Evolutionary conservation across 140 eudicot genomes (phyloP).

Genomic region (Erigeron philadelphicus): DNA sequence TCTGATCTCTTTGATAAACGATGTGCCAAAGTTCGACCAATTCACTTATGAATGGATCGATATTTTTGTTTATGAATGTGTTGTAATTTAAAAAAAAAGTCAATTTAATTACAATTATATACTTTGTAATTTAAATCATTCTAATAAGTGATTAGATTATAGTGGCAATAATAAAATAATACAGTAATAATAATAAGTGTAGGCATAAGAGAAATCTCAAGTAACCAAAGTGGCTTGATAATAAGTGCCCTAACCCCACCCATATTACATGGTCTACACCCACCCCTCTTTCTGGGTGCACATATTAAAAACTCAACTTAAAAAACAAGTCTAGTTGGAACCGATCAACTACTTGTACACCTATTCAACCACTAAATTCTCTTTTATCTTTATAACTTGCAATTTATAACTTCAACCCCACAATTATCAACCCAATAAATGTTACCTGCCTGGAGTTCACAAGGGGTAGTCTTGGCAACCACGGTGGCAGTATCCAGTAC

Average conservation of each 20-base stretch:
- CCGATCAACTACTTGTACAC: constrained; percentile 28
- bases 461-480: constrained; percentile 50
- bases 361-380: constrained; percentile 34
- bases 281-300: constrained; percentile 9
- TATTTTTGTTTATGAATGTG: too few species aligned
- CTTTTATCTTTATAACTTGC: background rate
- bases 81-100: too few species aligned
- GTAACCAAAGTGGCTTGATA: constrained; percentile 22
- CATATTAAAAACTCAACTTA: constrained; percentile 25
- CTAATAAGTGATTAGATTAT: too few species aligned
- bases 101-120: too few species aligned
- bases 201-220: constrained; percentile 17
- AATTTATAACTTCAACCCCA: constrained; percentile 1
- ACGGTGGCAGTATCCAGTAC: constrained; percentile 51
- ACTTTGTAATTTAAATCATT: too few species aligned
- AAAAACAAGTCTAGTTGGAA: constrained; percentile 24
- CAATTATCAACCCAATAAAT: constrained; percentile 19
- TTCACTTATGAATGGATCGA: too few species aligned
- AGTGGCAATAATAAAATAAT: too few species aligned
- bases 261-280: constrained; percentile 25
- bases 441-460: constrained; percentile 44
- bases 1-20: too few species aligned
- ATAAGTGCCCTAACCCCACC: constrained; percentile 15
- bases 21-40: too few species aligned
- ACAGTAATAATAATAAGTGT: background rate